Percentiles rank a stretch among this genome's conserved stretches.
These are phyloP conservation scores for Xylaria sp. DNA, from an alignment of 2,329 filamentous ascomycete genomes.

Conservation along the genomic window DNA sequence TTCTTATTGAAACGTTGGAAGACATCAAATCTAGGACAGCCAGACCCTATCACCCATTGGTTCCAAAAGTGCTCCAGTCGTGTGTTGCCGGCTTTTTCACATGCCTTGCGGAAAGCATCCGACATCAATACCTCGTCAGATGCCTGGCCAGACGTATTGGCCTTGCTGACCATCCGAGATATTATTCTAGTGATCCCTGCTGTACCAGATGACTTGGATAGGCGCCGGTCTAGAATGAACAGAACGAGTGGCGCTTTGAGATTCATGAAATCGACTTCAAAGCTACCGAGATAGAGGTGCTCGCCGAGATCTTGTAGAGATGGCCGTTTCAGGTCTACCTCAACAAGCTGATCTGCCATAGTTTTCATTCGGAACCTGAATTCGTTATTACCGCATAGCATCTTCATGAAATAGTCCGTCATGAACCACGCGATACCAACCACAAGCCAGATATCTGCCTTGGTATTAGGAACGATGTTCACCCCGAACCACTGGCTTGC, in stretches of 20 bases:
- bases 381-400: conserved; percentile 91
- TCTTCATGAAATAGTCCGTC: conserved; percentile 89
- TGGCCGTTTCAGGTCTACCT: conserved; percentile 79
- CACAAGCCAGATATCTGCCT: conserved; percentile 84
- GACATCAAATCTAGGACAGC: conserved; percentile 85
- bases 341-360: conserved; percentile 78
- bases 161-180: conserved; percentile 81
- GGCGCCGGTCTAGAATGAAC: conserved; percentile 88
- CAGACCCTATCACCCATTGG: conserved; percentile 88
- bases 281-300: conserved; percentile 75
- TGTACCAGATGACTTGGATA: conserved; percentile 85
- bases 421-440: conserved; percentile 93
- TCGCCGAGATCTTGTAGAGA: conserved; percentile 81
- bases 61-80: conserved; percentile 89
- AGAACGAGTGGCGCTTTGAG: conserved; percentile 89
- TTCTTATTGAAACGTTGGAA: conserved; percentile 97
- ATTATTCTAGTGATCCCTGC: conserved; percentile 84
- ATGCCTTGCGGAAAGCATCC: conserved; percentile 77
- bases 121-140: conserved; percentile 74
- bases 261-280: conserved; percentile 87
- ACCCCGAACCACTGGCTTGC: conserved; percentile 95
- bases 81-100: conserved; percentile 85
- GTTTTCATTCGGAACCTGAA: conserved; percentile 89
- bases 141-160: conserved; percentile 65
- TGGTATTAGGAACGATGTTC: conserved; percentile 82